These are phyloP conservation scores for Musa balbisiana DNA, from an alignment of 202 grass and related monocot genomes.

Conservation along the genomic window DNA sequence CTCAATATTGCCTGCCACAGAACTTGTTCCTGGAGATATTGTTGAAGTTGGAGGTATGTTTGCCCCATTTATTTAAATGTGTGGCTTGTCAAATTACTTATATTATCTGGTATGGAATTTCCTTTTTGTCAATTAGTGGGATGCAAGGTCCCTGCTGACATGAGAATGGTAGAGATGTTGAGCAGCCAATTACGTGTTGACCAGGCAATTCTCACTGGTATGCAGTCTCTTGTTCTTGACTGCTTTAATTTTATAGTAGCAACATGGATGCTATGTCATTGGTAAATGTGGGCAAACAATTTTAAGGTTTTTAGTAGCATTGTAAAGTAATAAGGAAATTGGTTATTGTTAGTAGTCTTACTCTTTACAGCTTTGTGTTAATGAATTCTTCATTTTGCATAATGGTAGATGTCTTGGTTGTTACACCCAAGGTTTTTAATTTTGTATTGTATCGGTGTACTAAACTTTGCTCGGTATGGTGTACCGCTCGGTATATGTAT, in stretches of 20 bases:
- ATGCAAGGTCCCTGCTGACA: slow-evolving; percentile 92
- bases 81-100: background rate
- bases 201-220: slow-evolving; percentile 99
- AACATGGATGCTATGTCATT: background rate
- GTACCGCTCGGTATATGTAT: no score
- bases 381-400: background rate
- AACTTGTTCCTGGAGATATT: slow-evolving; percentile 99
- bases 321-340: background rate
- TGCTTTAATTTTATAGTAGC: background rate
- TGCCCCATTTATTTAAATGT: background rate
- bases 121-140: slow-evolving; percentile 53
- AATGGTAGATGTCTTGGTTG: background rate
- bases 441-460: background rate
- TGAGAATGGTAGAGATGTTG: slow-evolving; percentile 96
- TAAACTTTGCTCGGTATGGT: no score
- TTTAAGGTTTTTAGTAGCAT: background rate
- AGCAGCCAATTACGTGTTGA: slow-evolving; percentile 97
- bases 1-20: slow-evolving; percentile 91
- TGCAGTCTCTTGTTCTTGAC: slow-evolving; percentile 14
- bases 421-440: background rate
- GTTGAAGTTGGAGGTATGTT: slow-evolving; percentile 95
- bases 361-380: slow-evolving; percentile 1
- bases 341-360: background rate
- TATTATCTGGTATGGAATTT: background rate
- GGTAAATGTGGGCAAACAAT: background rate